These are phyloP conservation scores for Ophiostoma sp. DNA, from an alignment of 2,329 filamentous ascomycete species.

Conservation along the genomic window DNA sequence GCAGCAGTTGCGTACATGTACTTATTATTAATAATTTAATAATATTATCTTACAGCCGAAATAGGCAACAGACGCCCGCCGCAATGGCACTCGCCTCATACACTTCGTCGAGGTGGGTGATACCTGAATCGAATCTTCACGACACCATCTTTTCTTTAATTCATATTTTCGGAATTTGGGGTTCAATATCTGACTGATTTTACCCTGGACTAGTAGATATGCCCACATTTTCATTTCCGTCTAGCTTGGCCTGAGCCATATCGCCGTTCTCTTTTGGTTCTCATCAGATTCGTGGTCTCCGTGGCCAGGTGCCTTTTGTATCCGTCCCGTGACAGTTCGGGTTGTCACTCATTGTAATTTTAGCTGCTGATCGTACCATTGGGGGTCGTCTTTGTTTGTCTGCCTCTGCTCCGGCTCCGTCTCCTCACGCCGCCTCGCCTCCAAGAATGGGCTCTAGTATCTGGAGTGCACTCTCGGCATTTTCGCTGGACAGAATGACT, in stretches of 20 bases:
- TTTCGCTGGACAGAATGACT: slow-evolving; percentile 74
- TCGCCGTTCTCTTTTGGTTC: background rate
- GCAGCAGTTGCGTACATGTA: background rate
- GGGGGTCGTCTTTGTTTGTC: background rate
- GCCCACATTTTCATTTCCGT: background rate
- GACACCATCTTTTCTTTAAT: background rate
- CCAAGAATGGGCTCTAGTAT: slow-evolving; percentile 55
- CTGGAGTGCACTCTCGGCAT: slow-evolving; percentile 66
- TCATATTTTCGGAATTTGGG: background rate
- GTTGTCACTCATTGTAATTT: background rate
- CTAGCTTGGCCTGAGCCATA: background rate
- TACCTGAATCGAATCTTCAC: background rate
- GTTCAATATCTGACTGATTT: background rate
- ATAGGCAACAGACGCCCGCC: background rate
- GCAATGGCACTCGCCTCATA: too few species aligned
- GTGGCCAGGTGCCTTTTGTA: background rate
- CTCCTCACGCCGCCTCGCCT: background rate
- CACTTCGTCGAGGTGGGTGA: background rate
- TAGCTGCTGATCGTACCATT: background rate
- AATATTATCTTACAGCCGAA: background rate
- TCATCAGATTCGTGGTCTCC: background rate
- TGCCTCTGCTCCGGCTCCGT: background rate
- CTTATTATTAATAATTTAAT: background rate
- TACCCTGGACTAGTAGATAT: background rate
- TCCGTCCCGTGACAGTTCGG: background rate